Evolutionary conservation across 2,329 filamentous ascomycete species (phyloP), one percentile per base, ranked within the genome.

Genomic region (Hypoxylon sp.): DNA sequence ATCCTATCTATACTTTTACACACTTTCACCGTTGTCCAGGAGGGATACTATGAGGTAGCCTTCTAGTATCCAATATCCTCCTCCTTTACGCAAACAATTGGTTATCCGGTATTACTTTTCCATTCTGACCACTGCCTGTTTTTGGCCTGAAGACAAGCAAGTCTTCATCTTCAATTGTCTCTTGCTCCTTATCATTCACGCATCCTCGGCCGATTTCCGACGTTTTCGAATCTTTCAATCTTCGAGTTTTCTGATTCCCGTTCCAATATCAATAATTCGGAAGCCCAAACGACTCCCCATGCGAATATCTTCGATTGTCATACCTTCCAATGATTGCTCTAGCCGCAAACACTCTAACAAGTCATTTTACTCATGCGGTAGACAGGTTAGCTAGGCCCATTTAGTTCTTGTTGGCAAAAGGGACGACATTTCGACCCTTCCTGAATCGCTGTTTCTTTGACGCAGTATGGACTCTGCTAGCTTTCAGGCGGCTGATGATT

Each of bases 1-100:
- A 51, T 20, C 56, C 47, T 57, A 57, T 42, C 30, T 53, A 30
- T 44, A 21, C 41, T 46, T 31, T 21, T 11, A 29, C 16, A 15
- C 41, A 9, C 36, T 25, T 16, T n/a, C 9, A 13, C 23, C 27
- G 13, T 31, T 29, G 9, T 42, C 19, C 25, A 35, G 26, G 5
- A 23, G 37, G 31, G 32, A 20, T 46, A 31, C 20, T 23, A 25
- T 50, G 23, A 23, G 6, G 26, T 46, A 48, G 47, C 32, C 30
- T 23, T 21, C 37, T 15, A 20, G 15, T 47, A 37, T 17, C 9
- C 8, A n/a, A 36, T 49, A 46, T 44, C 36, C 36, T 11, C 31
- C 21, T 44, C 13, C 20, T 13, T 20, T 42, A 20, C 12, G n/a
- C n/a, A n/a, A n/a, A n/a, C n/a, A n/a, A n/a, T n/a, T n/a, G n/a